Evolutionary conservation across 257 asterid genomes (phyloP).

Genomic region (Scutellaria barbata): DNA sequence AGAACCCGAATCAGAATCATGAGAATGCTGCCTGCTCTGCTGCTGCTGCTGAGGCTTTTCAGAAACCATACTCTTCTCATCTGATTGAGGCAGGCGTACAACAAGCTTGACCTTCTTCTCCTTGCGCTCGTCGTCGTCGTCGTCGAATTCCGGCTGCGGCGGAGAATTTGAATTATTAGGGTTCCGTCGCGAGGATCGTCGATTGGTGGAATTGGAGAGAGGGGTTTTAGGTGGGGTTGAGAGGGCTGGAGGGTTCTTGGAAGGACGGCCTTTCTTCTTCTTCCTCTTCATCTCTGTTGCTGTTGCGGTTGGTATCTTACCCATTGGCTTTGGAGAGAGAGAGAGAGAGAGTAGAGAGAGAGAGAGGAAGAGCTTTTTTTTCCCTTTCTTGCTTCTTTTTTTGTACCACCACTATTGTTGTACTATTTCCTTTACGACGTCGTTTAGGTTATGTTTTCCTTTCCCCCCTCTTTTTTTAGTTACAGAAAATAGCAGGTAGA

Average conservation of each 20-base stretch:
- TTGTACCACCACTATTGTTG: constrained; percentile 23
- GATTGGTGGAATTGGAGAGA: constrained; percentile 41
- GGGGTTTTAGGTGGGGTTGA: constrained; percentile 44
- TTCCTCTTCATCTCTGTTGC: constrained; percentile 59
- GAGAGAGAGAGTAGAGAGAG: constrained; percentile 27
- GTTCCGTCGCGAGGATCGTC: constrained; percentile 70
- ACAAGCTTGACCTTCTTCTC: constrained; percentile 92
- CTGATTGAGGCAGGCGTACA: constrained; percentile 73
- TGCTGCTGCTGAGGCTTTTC: constrained; percentile 32
- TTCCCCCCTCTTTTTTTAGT: too few relatives aligned
- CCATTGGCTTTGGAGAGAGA: constrained; percentile 48
- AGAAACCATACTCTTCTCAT: constrained; percentile 32
- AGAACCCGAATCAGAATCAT: constrained; percentile 60
- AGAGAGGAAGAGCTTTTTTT: constrained; percentile 7
- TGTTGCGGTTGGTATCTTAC: constrained; percentile 62
- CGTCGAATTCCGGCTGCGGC: constrained; percentile 50
- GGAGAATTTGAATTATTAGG: constrained; percentile 44
- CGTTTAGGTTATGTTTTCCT: background rate
- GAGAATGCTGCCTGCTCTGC: constrained; percentile 44
- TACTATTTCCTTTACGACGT: constrained; percentile 10
- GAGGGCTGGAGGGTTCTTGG: constrained; percentile 47
- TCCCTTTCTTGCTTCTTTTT: constrained; percentile 20
- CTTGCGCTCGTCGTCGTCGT: constrained; percentile 84
- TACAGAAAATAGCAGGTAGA: too few relatives aligned
- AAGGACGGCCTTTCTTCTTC: constrained; percentile 93